phyloP scores from a whole-genome alignment of 176 grass and related monocot genomes.

The Thalia dealbata region DNA sequence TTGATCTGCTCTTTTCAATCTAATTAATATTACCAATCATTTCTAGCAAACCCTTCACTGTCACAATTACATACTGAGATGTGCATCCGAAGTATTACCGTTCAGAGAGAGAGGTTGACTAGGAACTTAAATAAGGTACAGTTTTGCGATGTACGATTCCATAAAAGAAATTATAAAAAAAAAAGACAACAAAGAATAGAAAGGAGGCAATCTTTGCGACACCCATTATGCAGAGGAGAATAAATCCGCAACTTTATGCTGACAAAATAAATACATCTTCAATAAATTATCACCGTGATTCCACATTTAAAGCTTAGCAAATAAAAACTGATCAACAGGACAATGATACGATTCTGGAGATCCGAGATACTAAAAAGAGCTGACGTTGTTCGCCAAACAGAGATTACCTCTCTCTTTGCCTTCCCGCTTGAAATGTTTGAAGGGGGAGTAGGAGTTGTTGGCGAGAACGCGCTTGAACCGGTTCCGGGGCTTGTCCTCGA shows the following conservation, averaged over 20 bases:
- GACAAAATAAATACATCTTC: no score
- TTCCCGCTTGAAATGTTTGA: slow-evolving; percentile 65
- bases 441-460: slow-evolving; percentile 64
- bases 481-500: slow-evolving; percentile 66
- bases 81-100: no score
- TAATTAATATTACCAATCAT: background rate
- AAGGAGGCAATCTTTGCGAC: no score
- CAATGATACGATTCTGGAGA: slow-evolving; percentile 1
- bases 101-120: no score
- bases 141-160: no score
- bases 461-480: slow-evolving; percentile 67
- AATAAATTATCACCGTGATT: no score
- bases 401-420: slow-evolving; percentile 17
- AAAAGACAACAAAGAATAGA: no score
- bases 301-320: background rate
- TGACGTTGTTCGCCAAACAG: slow-evolving; percentile 5
- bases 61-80: no score
- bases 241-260: no score
- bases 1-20: background rate
- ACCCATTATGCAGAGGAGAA: no score
- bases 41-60: background rate
- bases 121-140: no score
- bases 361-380: background rate
- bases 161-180: no score
- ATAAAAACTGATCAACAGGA: background rate